These are phyloP conservation scores for Incumbomyces delicatus DNA, from an alignment of 2,329 filamentous ascomycete genomes.

Conservation along the genomic window DNA sequence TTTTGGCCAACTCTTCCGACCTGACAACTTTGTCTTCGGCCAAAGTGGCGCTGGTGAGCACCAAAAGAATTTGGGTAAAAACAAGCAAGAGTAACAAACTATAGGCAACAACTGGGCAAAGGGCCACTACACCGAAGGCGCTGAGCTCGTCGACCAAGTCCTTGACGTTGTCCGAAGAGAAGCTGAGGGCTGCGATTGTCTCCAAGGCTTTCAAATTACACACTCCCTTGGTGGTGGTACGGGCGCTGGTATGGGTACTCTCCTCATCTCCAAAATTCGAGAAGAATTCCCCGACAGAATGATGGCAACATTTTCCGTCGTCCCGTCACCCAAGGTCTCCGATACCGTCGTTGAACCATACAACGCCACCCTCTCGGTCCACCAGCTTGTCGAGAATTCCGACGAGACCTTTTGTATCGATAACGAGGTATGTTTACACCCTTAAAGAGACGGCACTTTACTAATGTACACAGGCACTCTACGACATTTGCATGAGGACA, in stretches of 20 bases:
- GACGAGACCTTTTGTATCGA: conserved; percentile 99
- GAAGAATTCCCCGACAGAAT: conserved; percentile 99
- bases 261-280: conserved; percentile 99
- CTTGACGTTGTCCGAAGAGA: conserved; percentile 97
- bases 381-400: conserved; percentile 99
- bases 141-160: conserved; percentile 95
- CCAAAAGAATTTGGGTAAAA: neutral
- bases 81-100: conserved; percentile 10
- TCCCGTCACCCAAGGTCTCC: conserved; percentile 97
- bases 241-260: conserved; percentile 99
- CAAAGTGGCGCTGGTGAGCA: conserved; percentile 81
- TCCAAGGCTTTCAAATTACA: conserved; percentile 99
- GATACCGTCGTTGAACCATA: conserved; percentile 99
- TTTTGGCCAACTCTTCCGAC: conserved; percentile 98
- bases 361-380: conserved; percentile 97
- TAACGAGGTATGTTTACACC: conserved; percentile 59
- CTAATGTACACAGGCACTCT: conserved; percentile 57
- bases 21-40: conserved; percentile 99
- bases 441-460: neutral
- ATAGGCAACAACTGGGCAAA: conserved; percentile 96
- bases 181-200: conserved; percentile 97
- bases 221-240: conserved; percentile 99
- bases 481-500: conserved; percentile 99
- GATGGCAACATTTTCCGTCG: conserved; percentile 99
- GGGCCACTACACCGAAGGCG: conserved; percentile 99